Percentiles rank a stretch among this genome's conserved stretches.
phyloP scores from a whole-genome alignment of 1,139 yeast species.

The Casaregolazyma lundiana region DNA sequence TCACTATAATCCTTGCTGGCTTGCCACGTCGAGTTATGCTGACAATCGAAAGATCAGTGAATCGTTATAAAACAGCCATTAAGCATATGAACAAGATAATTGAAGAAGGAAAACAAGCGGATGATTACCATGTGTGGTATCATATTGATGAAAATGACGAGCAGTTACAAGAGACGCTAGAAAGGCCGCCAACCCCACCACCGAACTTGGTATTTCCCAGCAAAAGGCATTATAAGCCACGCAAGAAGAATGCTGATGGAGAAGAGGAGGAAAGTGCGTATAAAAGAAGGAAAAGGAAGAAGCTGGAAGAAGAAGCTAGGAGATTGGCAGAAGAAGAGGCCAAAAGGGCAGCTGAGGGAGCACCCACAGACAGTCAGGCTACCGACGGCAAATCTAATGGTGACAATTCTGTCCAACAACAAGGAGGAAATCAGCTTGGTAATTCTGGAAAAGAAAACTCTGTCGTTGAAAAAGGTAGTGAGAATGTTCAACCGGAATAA shows the following conservation, averaged over 20 bases:
- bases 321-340: constrained; percentile 8
- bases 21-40: constrained; percentile 66
- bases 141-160: constrained; percentile 78
- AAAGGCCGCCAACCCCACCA: constrained; percentile 28
- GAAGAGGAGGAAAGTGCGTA: constrained; percentile 12
- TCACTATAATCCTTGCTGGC: constrained; percentile 59
- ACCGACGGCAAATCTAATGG: background rate
- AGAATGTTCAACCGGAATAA: no score
- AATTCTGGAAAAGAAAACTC: background rate
- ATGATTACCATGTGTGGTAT: constrained; percentile 72
- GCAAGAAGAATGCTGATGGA: constrained; percentile 20
- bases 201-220: constrained; percentile 28
- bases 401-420: background rate
- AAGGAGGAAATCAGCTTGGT: background rate
- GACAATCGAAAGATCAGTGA: constrained; percentile 65
- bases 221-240: constrained; percentile 29
- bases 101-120: constrained; percentile 54
- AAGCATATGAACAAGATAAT: constrained; percentile 59
- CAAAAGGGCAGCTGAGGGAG: constrained; percentile 1
- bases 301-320: constrained; percentile 9
- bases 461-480: no score
- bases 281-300: constrained; percentile 9
- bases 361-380: background rate
- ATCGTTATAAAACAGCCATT: constrained; percentile 51
- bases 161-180: constrained; percentile 37